Conservation (phyloP, 2,329 filamentous ascomycete genomes). For the Hysterium pulicare region DNA sequence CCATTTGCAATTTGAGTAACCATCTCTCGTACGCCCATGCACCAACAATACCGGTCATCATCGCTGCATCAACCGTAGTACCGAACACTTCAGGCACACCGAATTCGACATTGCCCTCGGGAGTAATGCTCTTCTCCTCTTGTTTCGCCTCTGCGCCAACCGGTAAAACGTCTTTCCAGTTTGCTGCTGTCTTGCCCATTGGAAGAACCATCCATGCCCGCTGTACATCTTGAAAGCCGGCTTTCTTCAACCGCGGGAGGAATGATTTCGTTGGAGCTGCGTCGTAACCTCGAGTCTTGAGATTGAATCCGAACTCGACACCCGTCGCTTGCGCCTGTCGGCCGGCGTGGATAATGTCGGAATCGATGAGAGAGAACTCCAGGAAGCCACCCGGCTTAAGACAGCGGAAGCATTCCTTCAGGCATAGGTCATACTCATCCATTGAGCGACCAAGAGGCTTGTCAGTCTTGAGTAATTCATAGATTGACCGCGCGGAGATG, state of each 20-base stretch:
- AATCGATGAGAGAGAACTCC: constrained; percentile 86
- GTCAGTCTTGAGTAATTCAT: constrained; percentile 71
- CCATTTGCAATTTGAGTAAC: constrained; percentile 82
- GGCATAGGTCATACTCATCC: constrained; percentile 85
- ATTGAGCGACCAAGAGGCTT: constrained; percentile 46
- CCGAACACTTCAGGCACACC: constrained; percentile 28
- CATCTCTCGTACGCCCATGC: constrained; percentile 95
- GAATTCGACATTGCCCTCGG: constrained; percentile 30
- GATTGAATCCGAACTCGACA: constrained; percentile 87
- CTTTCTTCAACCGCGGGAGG: constrained; percentile 67
- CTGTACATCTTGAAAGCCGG: constrained; percentile 76
- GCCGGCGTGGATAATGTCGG: constrained; percentile 82
- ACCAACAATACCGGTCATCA: constrained; percentile 76
- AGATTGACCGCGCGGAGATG: constrained; percentile 82
- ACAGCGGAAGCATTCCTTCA: constrained; percentile 83
- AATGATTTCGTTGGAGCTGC: constrained; percentile 78
- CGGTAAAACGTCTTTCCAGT: constrained; percentile 36
- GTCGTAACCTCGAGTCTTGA: constrained; percentile 88
- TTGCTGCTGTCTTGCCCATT: constrained; percentile 57
- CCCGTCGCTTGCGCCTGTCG: constrained; percentile 75
- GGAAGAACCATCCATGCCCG: constrained; percentile 88
- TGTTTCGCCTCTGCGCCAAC: constrained; percentile 27
- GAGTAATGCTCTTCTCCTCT: constrained; percentile 36
- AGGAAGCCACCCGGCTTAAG: constrained; percentile 91
- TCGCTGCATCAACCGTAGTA: constrained; percentile 65